Base-by-base conservation (phyloP, 176 grass and related monocot species). In the Bromus sterilis region DNA sequence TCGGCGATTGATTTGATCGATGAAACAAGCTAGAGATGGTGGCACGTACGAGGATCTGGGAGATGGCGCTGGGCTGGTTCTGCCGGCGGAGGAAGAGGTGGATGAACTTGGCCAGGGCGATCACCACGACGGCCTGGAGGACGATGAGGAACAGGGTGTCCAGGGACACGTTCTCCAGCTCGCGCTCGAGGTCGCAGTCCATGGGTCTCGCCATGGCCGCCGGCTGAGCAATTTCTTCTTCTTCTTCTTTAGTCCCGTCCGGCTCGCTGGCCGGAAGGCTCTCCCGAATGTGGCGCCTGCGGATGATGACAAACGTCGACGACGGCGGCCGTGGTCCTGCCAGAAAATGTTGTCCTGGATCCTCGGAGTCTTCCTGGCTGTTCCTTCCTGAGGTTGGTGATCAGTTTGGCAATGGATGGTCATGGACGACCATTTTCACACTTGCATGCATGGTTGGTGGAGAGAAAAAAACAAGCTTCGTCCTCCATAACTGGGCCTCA, bases 91-190 rank as follows among this genome's bases (percentile, higher is more conserved):
- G 86, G 57, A 28, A 51, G 66, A 88, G 66, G 66, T 88, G 86
- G 75, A 88, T 74, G 80, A 88, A 88, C 75, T 88, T 88, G 86
- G 42, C 80, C 66, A 88, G 80, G 25, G 74, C 75, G 80, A 88
- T 65, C 66, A 83, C 86, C 66, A 78, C 43, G 66, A 36, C 35
- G 40, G 66, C 80, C 86, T 88, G 80, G 66, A 83, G 61, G 66
- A 88, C 75, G 80, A 88, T 66, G 66, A 88, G 86, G 75, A 88
- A 83, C 42, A 88, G 80, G 66, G 80, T 83, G 80, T 88, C 86
- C 24, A 88, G 75, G 14, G 86, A 75, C 80, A 78, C 66, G 86
- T 65, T 83, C 74, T 73, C n/a, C 7, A 83, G 33, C 31, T 66
- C 10, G 34, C 28, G 26, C 48, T 58, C 11, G 6, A 10, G 61